Percentiles rank a stretch among this genome's conserved stretches.
Evolutionary conservation across 371 early-diverging fungal genomes (phyloP).

Genomic region (Zancudomyces culisetae): DNA sequence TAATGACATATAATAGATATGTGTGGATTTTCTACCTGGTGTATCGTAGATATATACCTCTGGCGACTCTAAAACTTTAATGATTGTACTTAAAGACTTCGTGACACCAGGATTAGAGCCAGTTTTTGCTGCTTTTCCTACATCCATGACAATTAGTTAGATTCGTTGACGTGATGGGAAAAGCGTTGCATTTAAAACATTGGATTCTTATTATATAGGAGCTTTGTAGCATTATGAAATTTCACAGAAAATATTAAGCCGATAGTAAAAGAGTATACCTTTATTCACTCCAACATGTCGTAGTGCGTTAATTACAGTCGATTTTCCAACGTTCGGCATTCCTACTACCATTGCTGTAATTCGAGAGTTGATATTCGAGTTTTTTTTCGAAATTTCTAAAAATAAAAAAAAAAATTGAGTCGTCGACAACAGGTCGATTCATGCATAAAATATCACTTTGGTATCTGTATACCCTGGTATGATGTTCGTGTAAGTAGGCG

Average conservation of each 20-base stretch:
- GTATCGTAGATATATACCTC: constrained; percentile 78
- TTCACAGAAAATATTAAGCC: too few relatives aligned
- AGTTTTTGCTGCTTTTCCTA: constrained; percentile 63
- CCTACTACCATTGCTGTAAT: constrained; percentile 57
- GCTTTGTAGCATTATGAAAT: too few relatives aligned
- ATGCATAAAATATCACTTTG: too few relatives aligned
- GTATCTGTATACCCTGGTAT: too few relatives aligned
- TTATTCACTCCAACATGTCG: constrained; percentile 46
- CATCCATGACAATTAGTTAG: too few relatives aligned
- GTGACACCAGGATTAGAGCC: constrained; percentile 84
- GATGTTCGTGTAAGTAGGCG: too few relatives aligned
- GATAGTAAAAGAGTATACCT: too few relatives aligned
- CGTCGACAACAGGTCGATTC: too few relatives aligned
- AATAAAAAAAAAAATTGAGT: too few relatives aligned
- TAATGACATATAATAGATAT: background rate
- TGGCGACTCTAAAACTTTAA: constrained; percentile 73
- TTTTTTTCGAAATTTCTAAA: background rate
- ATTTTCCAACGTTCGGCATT: constrained; percentile 93
- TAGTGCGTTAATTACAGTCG: constrained; percentile 72
- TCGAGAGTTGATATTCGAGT: background rate
- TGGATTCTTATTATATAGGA: too few relatives aligned
- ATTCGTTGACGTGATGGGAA: too few relatives aligned
- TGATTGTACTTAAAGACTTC: constrained; percentile 49
- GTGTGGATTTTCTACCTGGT: constrained; percentile 33
- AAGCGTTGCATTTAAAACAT: too few relatives aligned